These are phyloP conservation scores for Sporobolomyces phaffii DNA, from an alignment of 768 basidiomycete species.

Conservation along the genomic window DNA sequence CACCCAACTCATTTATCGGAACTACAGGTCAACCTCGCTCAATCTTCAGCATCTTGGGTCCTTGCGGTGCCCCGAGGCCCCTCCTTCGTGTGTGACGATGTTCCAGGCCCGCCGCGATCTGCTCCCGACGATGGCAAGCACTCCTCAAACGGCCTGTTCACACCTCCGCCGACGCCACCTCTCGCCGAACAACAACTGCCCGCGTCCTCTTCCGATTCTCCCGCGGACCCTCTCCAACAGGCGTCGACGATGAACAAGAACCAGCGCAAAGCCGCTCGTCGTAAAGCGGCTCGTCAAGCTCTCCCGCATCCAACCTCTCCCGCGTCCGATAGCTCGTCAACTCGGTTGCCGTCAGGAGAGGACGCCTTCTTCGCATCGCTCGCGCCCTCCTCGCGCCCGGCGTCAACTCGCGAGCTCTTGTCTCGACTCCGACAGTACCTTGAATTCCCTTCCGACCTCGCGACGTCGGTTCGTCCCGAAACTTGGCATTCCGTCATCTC, in stretches of 20 bases:
- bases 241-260: slow-evolving; percentile 4
- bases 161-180: slow-evolving; percentile 29
- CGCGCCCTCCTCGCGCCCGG: not conserved
- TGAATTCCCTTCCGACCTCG: slow-evolving; percentile 14
- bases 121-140: not conserved
- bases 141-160: not conserved
- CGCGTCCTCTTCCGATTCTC: not conserved
- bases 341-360: too few species aligned
- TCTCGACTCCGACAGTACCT: slow-evolving; percentile 17
- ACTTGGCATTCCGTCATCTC: slow-evolving; percentile 19
- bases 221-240: not conserved
- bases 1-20: too few species aligned
- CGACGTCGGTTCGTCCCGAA: not conserved
- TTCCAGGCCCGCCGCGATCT: not conserved
- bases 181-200: not conserved
- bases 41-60: slow-evolving; percentile 32
- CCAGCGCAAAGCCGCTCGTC: slow-evolving; percentile 19
- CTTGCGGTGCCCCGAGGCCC: slow-evolving; percentile 7
- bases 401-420: slow-evolving; percentile 7
- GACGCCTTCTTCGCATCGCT: slow-evolving; percentile 14
- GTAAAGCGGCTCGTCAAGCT: slow-evolving; percentile 10
- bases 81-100: slow-evolving; percentile 31
- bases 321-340: not conserved
- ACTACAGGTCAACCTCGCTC: slow-evolving; percentile 29
- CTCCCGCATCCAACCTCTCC: not conserved